Percentiles rank a stretch among this genome's conserved stretches.
phyloP scores from a whole-genome alignment of 176 grass and related monocot species.

The Alloteropsis semialata region DNA sequence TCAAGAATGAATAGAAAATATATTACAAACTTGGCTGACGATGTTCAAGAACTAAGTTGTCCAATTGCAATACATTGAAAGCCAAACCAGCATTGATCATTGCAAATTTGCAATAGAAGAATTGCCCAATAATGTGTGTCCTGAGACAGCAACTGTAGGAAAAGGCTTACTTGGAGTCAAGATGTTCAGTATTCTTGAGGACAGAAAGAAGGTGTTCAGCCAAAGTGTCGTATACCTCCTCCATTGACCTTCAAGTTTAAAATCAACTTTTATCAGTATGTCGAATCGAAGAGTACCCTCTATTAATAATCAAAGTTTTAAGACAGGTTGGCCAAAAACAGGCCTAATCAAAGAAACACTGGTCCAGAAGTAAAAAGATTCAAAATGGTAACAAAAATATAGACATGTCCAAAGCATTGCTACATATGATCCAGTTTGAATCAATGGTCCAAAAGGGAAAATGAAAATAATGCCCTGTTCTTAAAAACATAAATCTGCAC shows the following conservation, averaged over 20 bases:
- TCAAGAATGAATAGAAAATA: not conserved
- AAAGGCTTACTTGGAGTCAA: conserved; percentile 66
- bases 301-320: not conserved
- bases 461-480: no score
- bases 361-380: not conserved
- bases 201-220: conserved; percentile 69
- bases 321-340: not conserved
- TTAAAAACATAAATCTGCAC: not conserved
- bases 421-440: not conserved
- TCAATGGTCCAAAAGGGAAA: not conserved
- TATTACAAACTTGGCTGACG: not conserved
- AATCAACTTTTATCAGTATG: conserved; percentile 9
- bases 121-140: not conserved
- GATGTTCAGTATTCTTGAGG: conserved; percentile 37
- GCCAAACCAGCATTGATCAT: not conserved
- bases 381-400: not conserved
- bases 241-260: conserved; percentile 66
- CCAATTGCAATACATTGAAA: not conserved
- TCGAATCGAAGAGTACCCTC: conserved; percentile 5
- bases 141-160: not conserved
- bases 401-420: not conserved
- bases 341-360: not conserved
- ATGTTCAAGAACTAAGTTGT: conserved; percentile 11
- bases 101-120: not conserved
- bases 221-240: conserved; percentile 77